phyloP scores from a whole-genome alignment of 192 early-diverging fungal species.

The Umbelopsis sp. region DNA sequence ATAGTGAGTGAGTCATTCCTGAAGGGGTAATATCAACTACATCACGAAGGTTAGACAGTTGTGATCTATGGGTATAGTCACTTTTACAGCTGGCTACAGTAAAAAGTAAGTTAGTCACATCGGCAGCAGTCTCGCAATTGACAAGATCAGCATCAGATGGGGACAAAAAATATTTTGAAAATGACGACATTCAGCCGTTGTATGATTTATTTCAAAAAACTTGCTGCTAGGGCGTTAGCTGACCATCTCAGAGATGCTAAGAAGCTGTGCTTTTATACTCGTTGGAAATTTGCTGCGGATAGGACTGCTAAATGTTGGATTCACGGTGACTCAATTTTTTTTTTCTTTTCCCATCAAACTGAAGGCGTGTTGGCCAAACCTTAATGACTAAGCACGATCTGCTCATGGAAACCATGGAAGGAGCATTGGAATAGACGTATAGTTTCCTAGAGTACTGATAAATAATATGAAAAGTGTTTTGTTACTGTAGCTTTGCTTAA shows the following conservation, averaged over 20 bases:
- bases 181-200: conserved; percentile 14
- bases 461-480: too few species aligned
- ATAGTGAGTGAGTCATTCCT: conserved; percentile 15
- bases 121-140: neutral
- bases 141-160: conserved; percentile 3
- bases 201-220: conserved; percentile 10
- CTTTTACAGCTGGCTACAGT: neutral
- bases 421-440: too few species aligned
- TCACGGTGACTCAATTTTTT: neutral
- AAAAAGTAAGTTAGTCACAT: conserved; percentile 1
- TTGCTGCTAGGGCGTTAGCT: too few species aligned
- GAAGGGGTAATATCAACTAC: neutral
- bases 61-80: neutral
- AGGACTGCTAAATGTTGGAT: too few species aligned
- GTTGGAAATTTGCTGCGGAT: neutral
- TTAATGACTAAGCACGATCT: too few species aligned
- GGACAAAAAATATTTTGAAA: conserved; percentile 19
- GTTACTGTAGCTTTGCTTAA: too few species aligned
- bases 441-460: too few species aligned
- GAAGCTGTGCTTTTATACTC: neutral
- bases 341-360: too few species aligned
- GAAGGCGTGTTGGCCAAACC: too few species aligned
- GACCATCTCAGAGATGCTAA: too few species aligned
- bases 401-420: too few species aligned
- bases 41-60: neutral